phyloP scores from a whole-genome alignment of 305 asterid species.

The Euphrasia arctica region DNA sequence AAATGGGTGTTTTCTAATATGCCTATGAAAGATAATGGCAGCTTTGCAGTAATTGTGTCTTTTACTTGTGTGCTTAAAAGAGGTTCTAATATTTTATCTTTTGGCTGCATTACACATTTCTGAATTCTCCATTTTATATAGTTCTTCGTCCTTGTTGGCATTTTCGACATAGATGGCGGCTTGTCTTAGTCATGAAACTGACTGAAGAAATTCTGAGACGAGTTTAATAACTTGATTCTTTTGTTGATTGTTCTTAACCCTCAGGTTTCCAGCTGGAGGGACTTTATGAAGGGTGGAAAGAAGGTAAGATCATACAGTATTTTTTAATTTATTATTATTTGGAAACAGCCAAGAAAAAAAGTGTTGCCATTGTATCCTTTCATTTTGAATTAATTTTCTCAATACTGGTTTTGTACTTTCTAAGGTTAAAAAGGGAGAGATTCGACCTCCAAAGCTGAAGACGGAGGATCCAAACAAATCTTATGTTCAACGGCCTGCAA shows the following conservation, averaged over 20 bases:
- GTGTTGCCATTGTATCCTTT: background rate
- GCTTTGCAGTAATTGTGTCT: background rate
- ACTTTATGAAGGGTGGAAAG: constrained; percentile 96
- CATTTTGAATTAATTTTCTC: background rate
- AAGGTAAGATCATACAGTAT: constrained; percentile 44
- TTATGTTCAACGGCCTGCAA: constrained; percentile 93
- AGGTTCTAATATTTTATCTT: background rate
- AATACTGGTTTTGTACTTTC: background rate
- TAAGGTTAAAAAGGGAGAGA: constrained; percentile 92
- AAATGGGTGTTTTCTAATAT: background rate
- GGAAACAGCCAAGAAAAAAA: background rate
- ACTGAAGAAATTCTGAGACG: background rate
- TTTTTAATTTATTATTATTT: constrained; percentile 3
- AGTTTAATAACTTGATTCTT: background rate
- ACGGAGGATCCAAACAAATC: constrained; percentile 99
- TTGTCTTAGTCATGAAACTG: background rate
- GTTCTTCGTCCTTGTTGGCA: background rate
- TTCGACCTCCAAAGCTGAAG: constrained; percentile 96
- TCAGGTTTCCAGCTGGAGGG: constrained; percentile 99
- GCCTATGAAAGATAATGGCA: background rate
- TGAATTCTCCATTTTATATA: background rate
- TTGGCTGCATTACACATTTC: background rate
- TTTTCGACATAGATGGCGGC: background rate
- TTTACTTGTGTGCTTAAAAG: background rate
- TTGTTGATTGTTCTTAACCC: constrained; percentile 4